Evolutionary conservation across 306 rosid genomes (phyloP).

Genomic region (Purshia tridentata): DNA sequence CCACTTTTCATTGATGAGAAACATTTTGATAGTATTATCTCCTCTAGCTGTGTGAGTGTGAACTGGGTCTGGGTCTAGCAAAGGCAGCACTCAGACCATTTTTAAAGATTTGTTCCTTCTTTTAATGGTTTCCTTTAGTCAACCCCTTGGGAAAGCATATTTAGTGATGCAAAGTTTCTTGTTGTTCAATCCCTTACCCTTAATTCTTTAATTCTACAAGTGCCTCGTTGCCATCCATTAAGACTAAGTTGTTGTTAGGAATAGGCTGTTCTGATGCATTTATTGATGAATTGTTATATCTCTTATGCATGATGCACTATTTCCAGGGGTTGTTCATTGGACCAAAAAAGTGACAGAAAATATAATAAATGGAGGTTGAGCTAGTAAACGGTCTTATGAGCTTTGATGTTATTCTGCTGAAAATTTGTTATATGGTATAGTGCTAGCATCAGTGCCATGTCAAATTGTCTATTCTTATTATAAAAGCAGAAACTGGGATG

Average conservation of each 20-base stretch:
- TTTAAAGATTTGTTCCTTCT: background rate
- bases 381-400: background rate
- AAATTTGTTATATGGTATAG: background rate
- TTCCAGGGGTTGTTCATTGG: background rate
- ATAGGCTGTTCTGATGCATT: background rate
- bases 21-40: background rate
- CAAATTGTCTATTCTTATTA: background rate
- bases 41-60: background rate
- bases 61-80: background rate
- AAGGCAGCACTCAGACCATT: too few species aligned
- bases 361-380: background rate
- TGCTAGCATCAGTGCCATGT: background rate
- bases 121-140: background rate
- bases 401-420: background rate
- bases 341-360: background rate
- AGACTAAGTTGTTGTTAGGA: background rate
- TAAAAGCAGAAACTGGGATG: background rate
- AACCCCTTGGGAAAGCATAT: background rate
- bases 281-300: background rate
- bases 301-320: background rate
- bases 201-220: background rate
- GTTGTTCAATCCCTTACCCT: background rate
- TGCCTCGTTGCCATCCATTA: too few species aligned
- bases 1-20: background rate
- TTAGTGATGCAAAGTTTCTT: background rate